A percentile compares a stretch with the other conserved stretches of the same genome.
Evolutionary conservation across 2,329 filamentous ascomycete genomes (phyloP).

Genomic region (Lizonia empirigonia): DNA sequence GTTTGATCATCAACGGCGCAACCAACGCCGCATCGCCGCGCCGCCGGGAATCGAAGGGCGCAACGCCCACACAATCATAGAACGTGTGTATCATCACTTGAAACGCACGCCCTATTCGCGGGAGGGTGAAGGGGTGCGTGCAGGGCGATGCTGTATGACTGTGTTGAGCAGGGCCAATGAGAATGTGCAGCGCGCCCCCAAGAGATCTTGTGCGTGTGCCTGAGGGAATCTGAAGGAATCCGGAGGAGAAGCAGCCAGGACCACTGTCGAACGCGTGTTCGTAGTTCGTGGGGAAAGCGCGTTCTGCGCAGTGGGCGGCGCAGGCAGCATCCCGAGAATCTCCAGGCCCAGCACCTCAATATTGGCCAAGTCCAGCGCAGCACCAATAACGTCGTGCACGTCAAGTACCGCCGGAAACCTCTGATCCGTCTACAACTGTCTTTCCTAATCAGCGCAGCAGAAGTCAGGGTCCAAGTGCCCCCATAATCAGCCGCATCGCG

Average conservation of each 20-base stretch:
- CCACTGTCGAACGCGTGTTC: slow-evolving; percentile 4
- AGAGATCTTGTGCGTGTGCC: slow-evolving; percentile 9
- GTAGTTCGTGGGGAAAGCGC: neutral
- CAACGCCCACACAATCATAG: slow-evolving; percentile 18
- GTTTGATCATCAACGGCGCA: slow-evolving; percentile 34
- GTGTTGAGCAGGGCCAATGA: slow-evolving; percentile 33
- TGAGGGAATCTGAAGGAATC: slow-evolving; percentile 8
- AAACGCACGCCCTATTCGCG: slow-evolving; percentile 29
- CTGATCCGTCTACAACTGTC: slow-evolving; percentile 1
- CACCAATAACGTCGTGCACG: slow-evolving; percentile 3
- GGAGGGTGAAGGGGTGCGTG: slow-evolving; percentile 14
- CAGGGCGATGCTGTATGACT: slow-evolving; percentile 41
- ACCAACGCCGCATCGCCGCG: slow-evolving; percentile 24
- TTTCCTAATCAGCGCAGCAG: slow-evolving; percentile 7
- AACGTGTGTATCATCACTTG: slow-evolving; percentile 27
- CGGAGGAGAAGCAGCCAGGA: slow-evolving; percentile 11
- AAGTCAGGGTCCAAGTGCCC: slow-evolving; percentile 5
- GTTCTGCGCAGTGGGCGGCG: neutral
- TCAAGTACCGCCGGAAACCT: neutral
- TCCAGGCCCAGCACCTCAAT: neutral
- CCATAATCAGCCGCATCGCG: slow-evolving; percentile 15
- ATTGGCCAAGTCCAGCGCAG: neutral
- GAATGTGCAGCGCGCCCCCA: slow-evolving; percentile 13
- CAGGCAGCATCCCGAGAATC: slow-evolving; percentile 6
- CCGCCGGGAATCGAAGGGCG: slow-evolving; percentile 16